Percentiles rank a stretch among this genome's conserved stretches.
Conservation (phyloP, 2,329 filamentous ascomycete genomes). For the Nemania diffusa region DNA sequence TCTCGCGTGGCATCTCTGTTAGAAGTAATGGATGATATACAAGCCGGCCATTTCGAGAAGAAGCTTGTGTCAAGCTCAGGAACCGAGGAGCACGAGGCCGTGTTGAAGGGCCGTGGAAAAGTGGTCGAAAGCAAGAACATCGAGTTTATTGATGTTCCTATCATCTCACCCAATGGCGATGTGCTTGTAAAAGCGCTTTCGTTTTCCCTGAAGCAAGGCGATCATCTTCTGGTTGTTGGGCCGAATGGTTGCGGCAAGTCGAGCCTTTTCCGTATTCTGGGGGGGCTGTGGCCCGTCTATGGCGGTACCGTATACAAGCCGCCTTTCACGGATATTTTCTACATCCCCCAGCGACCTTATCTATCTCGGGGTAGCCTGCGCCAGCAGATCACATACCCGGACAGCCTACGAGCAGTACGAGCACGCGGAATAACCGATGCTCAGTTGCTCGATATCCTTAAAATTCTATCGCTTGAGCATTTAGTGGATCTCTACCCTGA, state of each 20-base stretch:
- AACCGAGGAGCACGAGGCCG: slow-evolving; percentile 81
- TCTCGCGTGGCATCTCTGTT: slow-evolving; percentile 89
- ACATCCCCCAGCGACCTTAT: slow-evolving; percentile 96
- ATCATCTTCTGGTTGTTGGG: slow-evolving; percentile 93
- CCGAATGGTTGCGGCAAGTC: slow-evolving; percentile 98
- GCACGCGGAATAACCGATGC: slow-evolving; percentile 83
- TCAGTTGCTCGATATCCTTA: slow-evolving; percentile 81
- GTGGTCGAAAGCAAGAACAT: slow-evolving; percentile 76
- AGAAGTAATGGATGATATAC: slow-evolving; percentile 94
- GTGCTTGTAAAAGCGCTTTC: slow-evolving; percentile 87
- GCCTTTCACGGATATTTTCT: slow-evolving; percentile 92
- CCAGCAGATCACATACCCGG: slow-evolving; percentile 97
- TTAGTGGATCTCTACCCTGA: slow-evolving; percentile 79
- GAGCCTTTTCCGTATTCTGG: slow-evolving; percentile 93
- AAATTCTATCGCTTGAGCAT: slow-evolving; percentile 82
- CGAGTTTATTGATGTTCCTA: slow-evolving; percentile 71
- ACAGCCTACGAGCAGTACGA: slow-evolving; percentile 87
- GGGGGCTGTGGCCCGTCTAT: slow-evolving; percentile 97
- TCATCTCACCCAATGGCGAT: slow-evolving; percentile 96
- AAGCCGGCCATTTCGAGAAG: slow-evolving; percentile 92
- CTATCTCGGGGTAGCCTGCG: slow-evolving; percentile 90
- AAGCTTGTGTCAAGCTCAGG: slow-evolving; percentile 91
- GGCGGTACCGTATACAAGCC: slow-evolving; percentile 94
- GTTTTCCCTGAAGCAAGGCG: slow-evolving; percentile 85
- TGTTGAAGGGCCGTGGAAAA: slow-evolving; percentile 83